phyloP scores from a whole-genome alignment of 441 rosid genomes.

The Gossypium aridum region DNA sequence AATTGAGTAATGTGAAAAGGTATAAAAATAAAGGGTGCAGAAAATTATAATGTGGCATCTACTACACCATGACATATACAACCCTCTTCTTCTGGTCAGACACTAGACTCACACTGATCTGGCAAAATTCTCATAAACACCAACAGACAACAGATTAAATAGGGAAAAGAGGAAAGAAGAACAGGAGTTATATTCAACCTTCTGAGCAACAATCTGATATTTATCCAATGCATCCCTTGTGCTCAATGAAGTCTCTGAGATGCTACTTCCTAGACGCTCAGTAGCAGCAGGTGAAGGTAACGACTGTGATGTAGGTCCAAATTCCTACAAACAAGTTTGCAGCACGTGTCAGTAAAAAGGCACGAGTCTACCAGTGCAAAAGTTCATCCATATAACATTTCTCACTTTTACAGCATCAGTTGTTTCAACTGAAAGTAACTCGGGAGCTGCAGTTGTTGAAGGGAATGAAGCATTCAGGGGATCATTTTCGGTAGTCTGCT shows the following conservation, averaged over 20 bases:
- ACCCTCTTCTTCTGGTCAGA: neutral
- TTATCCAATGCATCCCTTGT: conserved; percentile 96
- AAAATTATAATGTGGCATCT: neutral
- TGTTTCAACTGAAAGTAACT: conserved; percentile 43
- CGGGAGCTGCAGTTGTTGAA: conserved; percentile 43
- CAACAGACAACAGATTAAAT: neutral
- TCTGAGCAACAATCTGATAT: conserved; percentile 74
- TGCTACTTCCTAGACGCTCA: conserved; percentile 58
- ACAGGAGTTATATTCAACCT: conserved; percentile 37
- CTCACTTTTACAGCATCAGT: conserved; percentile 55
- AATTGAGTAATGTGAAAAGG: neutral
- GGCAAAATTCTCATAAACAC: neutral
- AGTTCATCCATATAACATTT: neutral
- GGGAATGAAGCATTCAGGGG: conserved; percentile 39
- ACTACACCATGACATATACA: neutral
- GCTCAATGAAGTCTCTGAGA: conserved; percentile 61
- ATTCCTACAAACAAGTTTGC: conserved; percentile 40
- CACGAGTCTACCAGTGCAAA: conserved; percentile 4
- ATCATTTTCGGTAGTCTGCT: conserved; percentile 42
- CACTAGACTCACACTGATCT: neutral
- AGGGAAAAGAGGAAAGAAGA: neutral
- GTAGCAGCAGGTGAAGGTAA: conserved; percentile 46
- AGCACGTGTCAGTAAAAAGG: conserved; percentile 18
- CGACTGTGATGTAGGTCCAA: conserved; percentile 45
- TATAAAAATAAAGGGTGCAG: neutral